Evolutionary conservation across 129 eudicot genomes (phyloP).

Genomic region (Flaveria robusta): DNA sequence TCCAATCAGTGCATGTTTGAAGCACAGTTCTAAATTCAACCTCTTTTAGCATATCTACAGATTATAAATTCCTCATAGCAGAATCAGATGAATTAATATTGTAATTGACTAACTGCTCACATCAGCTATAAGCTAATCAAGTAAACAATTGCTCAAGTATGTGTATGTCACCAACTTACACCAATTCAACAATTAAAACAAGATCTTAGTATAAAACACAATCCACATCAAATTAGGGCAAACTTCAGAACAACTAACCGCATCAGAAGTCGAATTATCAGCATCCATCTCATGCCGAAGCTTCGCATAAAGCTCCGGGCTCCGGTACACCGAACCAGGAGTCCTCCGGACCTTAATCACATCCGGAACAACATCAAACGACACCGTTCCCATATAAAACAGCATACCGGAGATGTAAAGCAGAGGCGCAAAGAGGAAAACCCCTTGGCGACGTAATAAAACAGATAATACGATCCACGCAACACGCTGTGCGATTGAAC

Average conservation of each 20-base stretch:
- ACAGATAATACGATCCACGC: slow-evolving; percentile 61
- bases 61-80: not conserved
- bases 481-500: slow-evolving; percentile 65
- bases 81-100: slow-evolving; percentile 1
- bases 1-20: slow-evolving; percentile 3
- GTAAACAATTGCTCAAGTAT: not conserved
- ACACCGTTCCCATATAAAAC: slow-evolving; percentile 75
- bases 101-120: not conserved
- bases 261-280: slow-evolving; percentile 67
- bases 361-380: slow-evolving; percentile 69
- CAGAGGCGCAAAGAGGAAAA: slow-evolving; percentile 75
- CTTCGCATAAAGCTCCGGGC: slow-evolving; percentile 74
- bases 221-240: slow-evolving; percentile 27
- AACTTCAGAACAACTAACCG: slow-evolving; percentile 52
- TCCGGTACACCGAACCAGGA: slow-evolving; percentile 79
- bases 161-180: not conserved
- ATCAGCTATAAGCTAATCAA: slow-evolving; percentile 7
- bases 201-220: slow-evolving; percentile 15
- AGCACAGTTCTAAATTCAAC: not conserved
- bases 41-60: slow-evolving; percentile 7
- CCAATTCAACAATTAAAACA: not conserved
- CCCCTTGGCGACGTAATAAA: slow-evolving; percentile 68
- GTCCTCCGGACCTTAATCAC: slow-evolving; percentile 51
- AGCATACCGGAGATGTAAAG: slow-evolving; percentile 70
- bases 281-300: slow-evolving; percentile 69